Percentiles rank a stretch among this genome's conserved stretches.
These are phyloP conservation scores for Fusarium nygamai DNA, from an alignment of 2,329 filamentous ascomycete genomes.

Conservation along the genomic window DNA sequence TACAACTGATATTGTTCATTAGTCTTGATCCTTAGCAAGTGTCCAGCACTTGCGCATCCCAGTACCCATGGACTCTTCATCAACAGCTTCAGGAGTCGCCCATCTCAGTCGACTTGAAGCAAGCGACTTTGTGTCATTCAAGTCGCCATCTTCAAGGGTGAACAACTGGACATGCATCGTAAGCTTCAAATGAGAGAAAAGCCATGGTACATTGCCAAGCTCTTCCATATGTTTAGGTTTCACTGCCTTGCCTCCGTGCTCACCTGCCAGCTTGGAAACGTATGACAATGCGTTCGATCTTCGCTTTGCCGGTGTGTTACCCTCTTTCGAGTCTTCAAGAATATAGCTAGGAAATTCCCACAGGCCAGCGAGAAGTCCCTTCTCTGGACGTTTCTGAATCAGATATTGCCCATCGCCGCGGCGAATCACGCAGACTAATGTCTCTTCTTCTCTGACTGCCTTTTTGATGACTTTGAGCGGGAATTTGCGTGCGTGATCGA, in stretches of 20 bases:
- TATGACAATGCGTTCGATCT: conserved; percentile 50
- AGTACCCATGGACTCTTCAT: conserved; percentile 65
- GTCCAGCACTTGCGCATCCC: conserved; percentile 69
- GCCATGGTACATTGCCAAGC: conserved; percentile 65
- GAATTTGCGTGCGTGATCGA: conserved; percentile 60
- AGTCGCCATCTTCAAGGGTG: conserved; percentile 42
- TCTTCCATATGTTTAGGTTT: conserved; percentile 50
- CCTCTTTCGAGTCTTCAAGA: conserved; percentile 40
- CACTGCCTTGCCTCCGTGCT: conserved; percentile 3
- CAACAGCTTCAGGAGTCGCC: conserved; percentile 53
- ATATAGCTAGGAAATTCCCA: conserved; percentile 65
- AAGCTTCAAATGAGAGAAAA: conserved; percentile 66
- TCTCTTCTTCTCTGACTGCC: conserved; percentile 61
- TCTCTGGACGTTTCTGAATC: conserved; percentile 61
- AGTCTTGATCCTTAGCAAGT: conserved; percentile 47
- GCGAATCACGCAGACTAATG: conserved; percentile 63
- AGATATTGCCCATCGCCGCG: conserved; percentile 57
- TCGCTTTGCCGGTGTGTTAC: conserved; percentile 46
- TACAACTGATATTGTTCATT: conserved; percentile 12
- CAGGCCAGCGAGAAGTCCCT: conserved; percentile 63
- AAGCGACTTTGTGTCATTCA: conserved; percentile 5
- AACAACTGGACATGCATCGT: conserved; percentile 68
- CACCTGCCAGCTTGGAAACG: conserved; percentile 43
- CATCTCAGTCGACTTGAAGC: conserved; percentile 45
- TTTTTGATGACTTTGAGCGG: conserved; percentile 63